Evolutionary conservation across 1,139 yeast species (phyloP).

Genomic region (Candida smagusa): DNA sequence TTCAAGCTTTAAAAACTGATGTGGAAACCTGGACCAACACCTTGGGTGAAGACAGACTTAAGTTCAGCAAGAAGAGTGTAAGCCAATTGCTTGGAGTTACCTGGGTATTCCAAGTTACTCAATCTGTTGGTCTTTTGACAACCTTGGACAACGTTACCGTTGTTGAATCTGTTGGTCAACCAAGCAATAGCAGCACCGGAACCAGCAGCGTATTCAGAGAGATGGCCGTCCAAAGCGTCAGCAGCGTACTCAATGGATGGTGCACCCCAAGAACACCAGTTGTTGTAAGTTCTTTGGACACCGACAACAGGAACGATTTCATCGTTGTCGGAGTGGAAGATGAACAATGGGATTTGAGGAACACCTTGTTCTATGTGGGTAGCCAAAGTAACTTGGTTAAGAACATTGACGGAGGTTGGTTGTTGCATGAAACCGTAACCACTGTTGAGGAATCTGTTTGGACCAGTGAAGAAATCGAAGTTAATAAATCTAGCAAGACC

Average conservation of each 20-base stretch:
- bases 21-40: conserved; percentile 4
- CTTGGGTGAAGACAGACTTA: conserved; percentile 3
- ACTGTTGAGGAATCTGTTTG: conserved; percentile 10
- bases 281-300: conserved; percentile 23
- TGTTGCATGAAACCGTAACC: conserved; percentile 18
- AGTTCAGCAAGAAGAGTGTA: conserved; percentile 2
- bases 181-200: conserved; percentile 17
- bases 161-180: conserved; percentile 17
- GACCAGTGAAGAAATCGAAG: conserved; percentile 16
- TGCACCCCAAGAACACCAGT: conserved; percentile 29
- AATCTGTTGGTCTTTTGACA: conserved; percentile 5
- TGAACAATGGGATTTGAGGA: conserved; percentile 32
- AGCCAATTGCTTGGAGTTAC: conserved; percentile 3
- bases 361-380: conserved; percentile 15
- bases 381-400: conserved; percentile 19
- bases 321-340: conserved; percentile 32
- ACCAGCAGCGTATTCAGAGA: conserved; percentile 14
- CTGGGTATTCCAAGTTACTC: conserved; percentile 7
- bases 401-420: conserved; percentile 11
- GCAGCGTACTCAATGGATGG: conserved; percentile 7
- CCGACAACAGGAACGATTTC: conserved; percentile 24
- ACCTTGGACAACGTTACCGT: conserved; percentile 10
- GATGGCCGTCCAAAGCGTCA: conserved; percentile 10
- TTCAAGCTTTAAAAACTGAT: not conserved
- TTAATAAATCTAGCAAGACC: conserved; percentile 10